Evolutionary conservation across 139 green algal genomes (phyloP), one percentile per base, ranked within the genome.

Genomic region (Tetraselmis chui): DNA sequence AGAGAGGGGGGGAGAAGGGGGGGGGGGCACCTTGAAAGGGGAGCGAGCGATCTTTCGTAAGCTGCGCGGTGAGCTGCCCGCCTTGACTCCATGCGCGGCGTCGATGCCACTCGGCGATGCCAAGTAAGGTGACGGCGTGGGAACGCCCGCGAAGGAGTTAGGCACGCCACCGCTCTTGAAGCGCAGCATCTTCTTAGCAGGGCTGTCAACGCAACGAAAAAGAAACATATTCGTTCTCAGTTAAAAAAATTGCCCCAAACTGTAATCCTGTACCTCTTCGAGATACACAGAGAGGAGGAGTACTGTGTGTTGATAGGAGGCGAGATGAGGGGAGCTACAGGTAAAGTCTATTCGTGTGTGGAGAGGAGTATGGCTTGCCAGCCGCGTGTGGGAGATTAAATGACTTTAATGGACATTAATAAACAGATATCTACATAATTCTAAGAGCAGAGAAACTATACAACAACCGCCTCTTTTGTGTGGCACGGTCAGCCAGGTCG

Each of bases 21-120:
- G n/a, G n/a, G 32, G 1, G 58, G 30, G 0, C 31, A 94, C 94
- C 92, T 99, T 99, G 87, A 97, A 99, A 1, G 96, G 96, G 0
- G 93, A 91, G 23, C 95, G 86, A 0, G 95, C 86, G 30, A 99
- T 98, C 79, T 95, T 96, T 18, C 96, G 89, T 5, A 90, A 90
- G 0, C 92, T 86, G 28, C 89, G 81, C 25, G 83, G 75, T 23
- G 90, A 86, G 28, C 59, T 85, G 74, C 85, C 28, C 32, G 91
- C 81, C n/a, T 86, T 30, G 22, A 76, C 32, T 1, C 83, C 77
- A 18, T 85, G 0, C 24, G 79, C 29, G 26, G 76, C 82, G 80
- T 95, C 88, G 2, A 86, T 87, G 23, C 87, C 89, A 0, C 97
- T 81, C 24, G 92, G 89, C 0, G 89, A 92, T 0, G 92, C 85